Evolutionary conservation across 148 eudicot species (phyloP).

Genomic region (Persicaria tinctoria): DNA sequence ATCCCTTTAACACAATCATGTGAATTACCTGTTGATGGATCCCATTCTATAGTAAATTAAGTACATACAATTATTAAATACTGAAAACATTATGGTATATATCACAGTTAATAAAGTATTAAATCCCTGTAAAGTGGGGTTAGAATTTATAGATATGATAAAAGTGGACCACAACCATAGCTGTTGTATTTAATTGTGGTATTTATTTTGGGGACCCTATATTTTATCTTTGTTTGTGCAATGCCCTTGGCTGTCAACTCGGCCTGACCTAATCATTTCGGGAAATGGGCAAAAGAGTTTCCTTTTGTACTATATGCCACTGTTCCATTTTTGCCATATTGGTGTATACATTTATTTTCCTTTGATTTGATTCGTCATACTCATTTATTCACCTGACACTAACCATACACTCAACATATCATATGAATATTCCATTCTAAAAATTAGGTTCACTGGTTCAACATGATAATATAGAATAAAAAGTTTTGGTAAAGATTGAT

Average conservation of each 20-base stretch:
- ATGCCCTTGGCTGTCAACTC: neutral
- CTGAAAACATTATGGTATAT: slow-evolving; percentile 1
- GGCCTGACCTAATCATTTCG: neutral
- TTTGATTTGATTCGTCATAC: neutral
- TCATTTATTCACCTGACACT: neutral
- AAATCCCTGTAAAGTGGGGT: neutral
- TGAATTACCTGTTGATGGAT: slow-evolving; percentile 6
- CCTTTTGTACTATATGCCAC: neutral
- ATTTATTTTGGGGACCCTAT: neutral
- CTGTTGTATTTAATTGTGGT: neutral
- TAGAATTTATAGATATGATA: neutral
- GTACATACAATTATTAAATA: neutral
- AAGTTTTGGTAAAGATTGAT: no score
- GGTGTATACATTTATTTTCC: neutral
- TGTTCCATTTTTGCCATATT: neutral
- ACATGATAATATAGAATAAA: no score
- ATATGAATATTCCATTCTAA: neutral
- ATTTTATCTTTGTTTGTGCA: neutral
- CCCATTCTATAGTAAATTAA: neutral
- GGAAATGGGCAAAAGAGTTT: neutral
- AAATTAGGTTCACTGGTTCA: neutral
- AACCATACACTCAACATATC: neutral
- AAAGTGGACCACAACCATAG: neutral
- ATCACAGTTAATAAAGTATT: neutral
- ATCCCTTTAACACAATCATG: slow-evolving; percentile 3